These are phyloP conservation scores for Clavariopsis aquatica DNA, from an alignment of 495 filamentous ascomycete species.

Conservation along the genomic window DNA sequence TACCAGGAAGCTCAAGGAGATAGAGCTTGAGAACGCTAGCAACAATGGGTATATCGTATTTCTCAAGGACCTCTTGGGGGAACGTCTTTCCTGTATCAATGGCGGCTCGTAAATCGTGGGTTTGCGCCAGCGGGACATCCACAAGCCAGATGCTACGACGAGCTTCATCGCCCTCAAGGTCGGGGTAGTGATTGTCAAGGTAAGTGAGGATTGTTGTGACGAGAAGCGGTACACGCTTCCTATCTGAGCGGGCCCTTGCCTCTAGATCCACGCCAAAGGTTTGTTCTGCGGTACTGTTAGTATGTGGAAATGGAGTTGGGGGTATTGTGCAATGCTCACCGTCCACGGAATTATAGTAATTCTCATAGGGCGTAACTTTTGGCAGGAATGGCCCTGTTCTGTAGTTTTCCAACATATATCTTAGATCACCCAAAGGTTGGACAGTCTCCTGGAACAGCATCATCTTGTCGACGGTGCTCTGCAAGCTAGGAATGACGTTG, in stretches of 20 bases:
- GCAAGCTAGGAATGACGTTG: conserved; percentile 95
- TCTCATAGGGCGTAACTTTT: conserved; percentile 92
- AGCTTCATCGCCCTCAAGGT: conserved; percentile 95
- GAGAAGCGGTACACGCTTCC: conserved; percentile 91
- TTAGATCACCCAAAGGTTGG: conserved; percentile 84
- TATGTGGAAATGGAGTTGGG: not conserved
- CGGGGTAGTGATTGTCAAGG: conserved; percentile 93
- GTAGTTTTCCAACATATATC: conserved; percentile 97
- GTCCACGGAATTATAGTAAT: conserved; percentile 97
- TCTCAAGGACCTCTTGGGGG: conserved; percentile 70
- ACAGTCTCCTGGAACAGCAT: conserved; percentile 98
- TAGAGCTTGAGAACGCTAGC: conserved; percentile 94
- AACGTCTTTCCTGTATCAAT: conserved; percentile 89
- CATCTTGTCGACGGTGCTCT: conserved; percentile 96
- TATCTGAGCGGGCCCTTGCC: conserved; percentile 85
- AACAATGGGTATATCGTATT: conserved; percentile 90
- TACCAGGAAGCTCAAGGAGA: conserved; percentile 91
- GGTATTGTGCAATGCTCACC: conserved; percentile 46
- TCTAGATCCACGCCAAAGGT: conserved; percentile 97
- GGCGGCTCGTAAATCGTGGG: conserved; percentile 76
- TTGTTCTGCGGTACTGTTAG: conserved; percentile 64
- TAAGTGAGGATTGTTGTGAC: conserved; percentile 92
- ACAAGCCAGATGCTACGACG: conserved; percentile 90
- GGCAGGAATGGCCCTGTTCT: conserved; percentile 90
- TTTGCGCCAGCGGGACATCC: conserved; percentile 82